phyloP scores from a whole-genome alignment of 208 protist species.

The Wallacemonas rigidus region DNA sequence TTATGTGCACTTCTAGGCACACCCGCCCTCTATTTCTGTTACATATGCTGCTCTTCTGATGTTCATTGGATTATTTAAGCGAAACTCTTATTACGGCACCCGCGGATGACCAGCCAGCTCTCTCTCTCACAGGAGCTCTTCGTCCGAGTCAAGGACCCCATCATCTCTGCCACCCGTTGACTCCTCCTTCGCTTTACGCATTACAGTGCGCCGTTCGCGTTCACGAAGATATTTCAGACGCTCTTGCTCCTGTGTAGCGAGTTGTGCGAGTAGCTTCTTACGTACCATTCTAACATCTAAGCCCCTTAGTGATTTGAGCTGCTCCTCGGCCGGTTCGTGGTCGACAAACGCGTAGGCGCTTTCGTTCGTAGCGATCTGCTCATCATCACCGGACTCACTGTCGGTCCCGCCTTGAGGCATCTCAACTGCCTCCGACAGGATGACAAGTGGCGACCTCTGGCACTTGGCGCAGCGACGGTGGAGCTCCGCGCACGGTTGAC shows the following conservation, averaged over 20 bases:
- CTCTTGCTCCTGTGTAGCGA: constrained; percentile 36
- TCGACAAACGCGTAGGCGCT: constrained; percentile 70
- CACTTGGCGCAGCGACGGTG: constrained; percentile 79
- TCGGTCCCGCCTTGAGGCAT: constrained; percentile 3
- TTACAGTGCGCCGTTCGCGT: constrained; percentile 53
- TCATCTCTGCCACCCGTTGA: constrained; percentile 6
- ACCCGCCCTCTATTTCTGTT: too few relatives aligned
- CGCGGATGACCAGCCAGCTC: not conserved
- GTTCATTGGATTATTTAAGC: too few relatives aligned
- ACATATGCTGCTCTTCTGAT: too few relatives aligned
- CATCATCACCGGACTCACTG: constrained; percentile 21
- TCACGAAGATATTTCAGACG: constrained; percentile 47
- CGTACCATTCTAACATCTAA: constrained; percentile 63
- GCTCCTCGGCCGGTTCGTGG: constrained; percentile 38
- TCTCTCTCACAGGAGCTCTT: not conserved
- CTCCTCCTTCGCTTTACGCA: constrained; percentile 29
- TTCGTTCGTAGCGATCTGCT: constrained; percentile 11
- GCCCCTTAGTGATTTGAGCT: constrained; percentile 49
- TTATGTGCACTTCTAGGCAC: too few relatives aligned
- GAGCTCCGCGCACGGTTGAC: constrained; percentile 57
- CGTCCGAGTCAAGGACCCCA: constrained; percentile 15
- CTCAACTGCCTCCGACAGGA: constrained; percentile 4
- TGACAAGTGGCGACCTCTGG: constrained; percentile 48
- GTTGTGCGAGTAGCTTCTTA: constrained; percentile 20
- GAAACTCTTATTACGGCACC: too few relatives aligned